A percentile compares a stretch with the other conserved stretches of the same genome.
Conservation (phyloP, 352 stramenopile genomes). For the Phytophthora fragariaefolia region DNA sequence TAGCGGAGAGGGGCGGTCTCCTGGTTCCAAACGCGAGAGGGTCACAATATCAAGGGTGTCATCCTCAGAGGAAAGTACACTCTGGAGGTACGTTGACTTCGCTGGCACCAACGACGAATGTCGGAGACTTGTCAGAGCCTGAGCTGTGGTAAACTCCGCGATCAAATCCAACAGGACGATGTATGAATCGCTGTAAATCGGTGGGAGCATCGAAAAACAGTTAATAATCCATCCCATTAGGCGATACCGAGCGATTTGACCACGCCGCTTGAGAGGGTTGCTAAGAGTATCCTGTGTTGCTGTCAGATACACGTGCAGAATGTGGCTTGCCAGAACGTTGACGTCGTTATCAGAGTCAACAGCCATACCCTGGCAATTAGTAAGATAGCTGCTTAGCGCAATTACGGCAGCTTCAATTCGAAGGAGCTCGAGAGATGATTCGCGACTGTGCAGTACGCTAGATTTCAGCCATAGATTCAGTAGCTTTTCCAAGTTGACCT, state of each 20-base stretch:
- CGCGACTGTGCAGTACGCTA: conserved; percentile 78
- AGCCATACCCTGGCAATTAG: conserved; percentile 38
- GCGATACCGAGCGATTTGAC: conserved; percentile 80
- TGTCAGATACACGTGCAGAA: conserved; percentile 74
- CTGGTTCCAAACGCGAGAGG: conserved; percentile 57
- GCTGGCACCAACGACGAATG: conserved; percentile 63
- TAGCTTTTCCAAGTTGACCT: conserved; percentile 60
- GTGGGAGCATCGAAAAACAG: conserved; percentile 73
- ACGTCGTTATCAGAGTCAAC: conserved; percentile 48
- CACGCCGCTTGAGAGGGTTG: conserved; percentile 81
- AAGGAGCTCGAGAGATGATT: conserved; percentile 82
- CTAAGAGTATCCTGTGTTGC: conserved; percentile 65
- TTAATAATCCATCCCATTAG: conserved; percentile 83
- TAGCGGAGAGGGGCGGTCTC: conserved; percentile 67
- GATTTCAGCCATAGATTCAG: conserved; percentile 79
- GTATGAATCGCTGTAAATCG: conserved; percentile 85
- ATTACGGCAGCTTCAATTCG: conserved; percentile 85
- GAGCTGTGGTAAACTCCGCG: conserved; percentile 78
- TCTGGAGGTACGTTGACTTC: conserved; percentile 70
- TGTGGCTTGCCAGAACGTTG: conserved; percentile 67
- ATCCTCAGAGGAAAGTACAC: conserved; percentile 59
- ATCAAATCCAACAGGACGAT: conserved; percentile 81
- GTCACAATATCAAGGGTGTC: conserved; percentile 70
- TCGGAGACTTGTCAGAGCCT: conserved; percentile 75
- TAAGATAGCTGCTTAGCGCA: conserved; percentile 69